Conservation (phyloP, 169 alveolate species). For the Plasmodium sp. region DNA sequence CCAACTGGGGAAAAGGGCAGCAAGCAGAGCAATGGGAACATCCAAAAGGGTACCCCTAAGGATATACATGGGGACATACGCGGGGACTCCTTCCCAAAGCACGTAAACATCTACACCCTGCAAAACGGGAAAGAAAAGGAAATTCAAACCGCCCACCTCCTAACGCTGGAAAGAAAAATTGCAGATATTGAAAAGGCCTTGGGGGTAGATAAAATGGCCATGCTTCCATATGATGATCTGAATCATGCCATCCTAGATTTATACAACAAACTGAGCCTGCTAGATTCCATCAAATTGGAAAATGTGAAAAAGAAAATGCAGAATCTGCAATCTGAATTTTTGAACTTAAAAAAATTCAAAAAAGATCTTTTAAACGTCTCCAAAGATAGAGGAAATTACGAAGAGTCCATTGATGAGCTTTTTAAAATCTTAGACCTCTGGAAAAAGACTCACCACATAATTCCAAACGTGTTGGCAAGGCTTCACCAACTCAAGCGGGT, state of each 20-base stretch:
- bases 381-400: conserved; percentile 70
- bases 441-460: conserved; percentile 72
- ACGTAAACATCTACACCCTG: conserved; percentile 25
- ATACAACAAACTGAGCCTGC: conserved; percentile 75
- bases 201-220: conserved; percentile 77
- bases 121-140: conserved; percentile 35
- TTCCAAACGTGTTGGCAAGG: conserved; percentile 61
- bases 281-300: conserved; percentile 79
- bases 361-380: conserved; percentile 49
- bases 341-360: conserved; percentile 60
- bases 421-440: conserved; percentile 67
- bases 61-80: not conserved
- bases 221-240: conserved; percentile 79
- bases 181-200: conserved; percentile 73
- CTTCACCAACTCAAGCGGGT: conserved; percentile 47
- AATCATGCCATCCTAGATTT: conserved; percentile 78
- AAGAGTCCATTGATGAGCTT: conserved; percentile 72
- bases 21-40: not conserved
- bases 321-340: conserved; percentile 67
- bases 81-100: not conserved
- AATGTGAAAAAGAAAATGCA: conserved; percentile 79
- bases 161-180: conserved; percentile 77
- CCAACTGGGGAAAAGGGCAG: not conserved
- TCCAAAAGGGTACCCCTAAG: not conserved
- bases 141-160: conserved; percentile 67